Conservation (phyloP, 2,329 filamentous ascomycete species). For the Trichoderma hamatum region DNA sequence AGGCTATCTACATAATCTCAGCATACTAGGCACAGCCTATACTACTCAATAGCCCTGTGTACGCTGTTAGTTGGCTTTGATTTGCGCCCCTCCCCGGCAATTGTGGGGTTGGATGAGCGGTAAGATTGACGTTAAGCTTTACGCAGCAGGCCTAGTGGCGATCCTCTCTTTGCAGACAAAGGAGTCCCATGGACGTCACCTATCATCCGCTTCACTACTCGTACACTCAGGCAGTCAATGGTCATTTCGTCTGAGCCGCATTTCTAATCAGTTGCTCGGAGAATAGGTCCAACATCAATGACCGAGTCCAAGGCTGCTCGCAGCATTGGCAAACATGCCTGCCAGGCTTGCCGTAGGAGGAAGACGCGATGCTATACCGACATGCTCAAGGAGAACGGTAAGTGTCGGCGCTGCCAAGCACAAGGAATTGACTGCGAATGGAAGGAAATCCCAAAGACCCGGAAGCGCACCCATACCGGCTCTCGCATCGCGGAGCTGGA, state of each 20-base stretch:
- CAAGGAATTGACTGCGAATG: not conserved
- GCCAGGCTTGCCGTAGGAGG: not conserved
- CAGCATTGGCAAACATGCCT: not conserved
- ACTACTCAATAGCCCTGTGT: too few species aligned
- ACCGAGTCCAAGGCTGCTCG: not conserved
- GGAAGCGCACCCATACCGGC: not conserved
- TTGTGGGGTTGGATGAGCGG: not conserved
- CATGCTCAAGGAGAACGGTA: not conserved
- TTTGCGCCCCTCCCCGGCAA: not conserved
- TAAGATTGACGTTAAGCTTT: not conserved
- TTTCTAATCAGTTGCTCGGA: not conserved
- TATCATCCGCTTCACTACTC: not conserved
- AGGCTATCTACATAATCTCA: not conserved
- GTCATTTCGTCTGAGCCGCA: not conserved
- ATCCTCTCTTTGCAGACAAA: not conserved
- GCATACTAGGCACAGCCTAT: too few species aligned
- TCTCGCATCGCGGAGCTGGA: not conserved
- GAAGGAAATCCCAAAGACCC: not conserved
- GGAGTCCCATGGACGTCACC: not conserved
- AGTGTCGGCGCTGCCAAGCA: not conserved
- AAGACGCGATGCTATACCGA: not conserved
- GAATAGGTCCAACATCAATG: not conserved
- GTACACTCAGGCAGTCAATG: not conserved
- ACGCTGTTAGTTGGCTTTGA: not conserved
- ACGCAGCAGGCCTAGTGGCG: not conserved